phyloP scores from a whole-genome alignment of 2,329 filamentous ascomycete species.

The Sporothrix humicola region DNA sequence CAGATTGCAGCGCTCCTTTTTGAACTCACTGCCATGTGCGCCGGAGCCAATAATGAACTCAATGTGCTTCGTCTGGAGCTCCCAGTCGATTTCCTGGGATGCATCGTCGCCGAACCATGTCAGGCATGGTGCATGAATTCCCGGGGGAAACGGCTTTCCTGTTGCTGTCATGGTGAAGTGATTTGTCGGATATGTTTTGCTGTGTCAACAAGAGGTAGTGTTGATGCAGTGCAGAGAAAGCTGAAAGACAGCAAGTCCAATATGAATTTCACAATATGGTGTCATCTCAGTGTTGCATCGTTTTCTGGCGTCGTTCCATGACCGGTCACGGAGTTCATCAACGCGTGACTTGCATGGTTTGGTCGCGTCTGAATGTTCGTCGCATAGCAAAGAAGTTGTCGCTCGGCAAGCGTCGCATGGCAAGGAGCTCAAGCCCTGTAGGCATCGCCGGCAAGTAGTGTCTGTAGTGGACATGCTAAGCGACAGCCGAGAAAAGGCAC shows the following conservation, averaged over 20 bases:
- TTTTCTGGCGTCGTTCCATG: background rate
- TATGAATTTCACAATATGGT: background rate
- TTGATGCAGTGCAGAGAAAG: background rate
- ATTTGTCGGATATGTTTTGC: background rate
- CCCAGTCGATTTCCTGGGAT: conserved; percentile 61
- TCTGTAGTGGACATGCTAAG: background rate
- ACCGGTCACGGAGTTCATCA: background rate
- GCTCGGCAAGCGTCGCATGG: background rate
- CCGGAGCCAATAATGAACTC: conserved; percentile 59
- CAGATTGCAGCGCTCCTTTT: background rate
- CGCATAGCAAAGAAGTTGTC: background rate
- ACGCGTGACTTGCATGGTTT: background rate
- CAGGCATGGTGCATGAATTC: conserved; percentile 61
- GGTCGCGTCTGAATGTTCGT: background rate
- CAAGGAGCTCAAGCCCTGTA: background rate
- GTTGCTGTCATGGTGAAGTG: background rate
- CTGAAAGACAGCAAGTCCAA: background rate
- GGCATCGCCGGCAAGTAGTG: background rate
- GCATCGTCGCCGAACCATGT: conserved; percentile 59
- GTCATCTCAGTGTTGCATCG: background rate
- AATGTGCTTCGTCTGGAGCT: conserved; percentile 58
- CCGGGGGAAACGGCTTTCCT: conserved; percentile 47
- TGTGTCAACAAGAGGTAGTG: background rate
- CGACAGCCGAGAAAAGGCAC: background rate
- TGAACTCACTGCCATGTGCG: conserved; percentile 50